A percentile compares a stretch with the other conserved stretches of the same genome.
Evolutionary conservation across 352 stramenopile species (phyloP).

Genomic region (Globisporangium lucens): DNA sequence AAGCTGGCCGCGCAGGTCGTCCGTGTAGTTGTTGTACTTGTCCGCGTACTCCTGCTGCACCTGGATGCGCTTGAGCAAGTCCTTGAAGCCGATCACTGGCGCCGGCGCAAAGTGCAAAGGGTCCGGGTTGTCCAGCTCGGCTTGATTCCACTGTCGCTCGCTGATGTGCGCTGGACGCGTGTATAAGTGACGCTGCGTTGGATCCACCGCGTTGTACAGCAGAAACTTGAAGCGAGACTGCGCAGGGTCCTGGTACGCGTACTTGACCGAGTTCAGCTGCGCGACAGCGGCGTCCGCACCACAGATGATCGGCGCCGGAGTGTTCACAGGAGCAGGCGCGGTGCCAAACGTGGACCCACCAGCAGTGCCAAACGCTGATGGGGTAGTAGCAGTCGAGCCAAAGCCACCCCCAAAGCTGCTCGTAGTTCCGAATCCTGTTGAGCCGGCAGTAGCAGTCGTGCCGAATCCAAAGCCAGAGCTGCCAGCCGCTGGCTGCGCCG

Average conservation of each 20-base stretch:
- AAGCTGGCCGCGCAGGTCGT: slow-evolving; percentile 69
- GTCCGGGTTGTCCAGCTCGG: slow-evolving; percentile 84
- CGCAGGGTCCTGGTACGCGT: slow-evolving; percentile 75
- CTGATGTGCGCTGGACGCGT: slow-evolving; percentile 76
- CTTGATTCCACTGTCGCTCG: slow-evolving; percentile 82
- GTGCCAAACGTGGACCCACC: slow-evolving; percentile 29
- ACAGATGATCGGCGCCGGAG: slow-evolving; percentile 67
- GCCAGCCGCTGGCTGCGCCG: slow-evolving; percentile 1
- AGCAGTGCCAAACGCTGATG: slow-evolving; percentile 29
- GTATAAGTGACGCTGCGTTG: slow-evolving; percentile 78
- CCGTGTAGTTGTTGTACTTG: slow-evolving; percentile 80
- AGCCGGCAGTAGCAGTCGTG: neutral
- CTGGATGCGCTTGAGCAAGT: slow-evolving; percentile 80
- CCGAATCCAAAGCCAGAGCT: slow-evolving; percentile 31
- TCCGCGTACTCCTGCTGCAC: slow-evolving; percentile 75
- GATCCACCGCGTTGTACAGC: slow-evolving; percentile 88
- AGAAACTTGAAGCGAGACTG: slow-evolving; percentile 89
- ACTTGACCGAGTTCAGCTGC: slow-evolving; percentile 80
- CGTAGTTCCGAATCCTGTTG: neutral
- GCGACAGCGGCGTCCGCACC: slow-evolving; percentile 71
- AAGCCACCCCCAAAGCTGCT: slow-evolving; percentile 10
- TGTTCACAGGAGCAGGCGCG: slow-evolving; percentile 32
- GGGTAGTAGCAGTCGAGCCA: slow-evolving; percentile 11
- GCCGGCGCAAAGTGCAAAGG: slow-evolving; percentile 75
- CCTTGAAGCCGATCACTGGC: slow-evolving; percentile 72